A percentile compares a stretch with the other conserved stretches of the same genome.
phyloP scores from a whole-genome alignment of 2,329 filamentous ascomycete genomes.

The Aspergillus sp. region DNA sequence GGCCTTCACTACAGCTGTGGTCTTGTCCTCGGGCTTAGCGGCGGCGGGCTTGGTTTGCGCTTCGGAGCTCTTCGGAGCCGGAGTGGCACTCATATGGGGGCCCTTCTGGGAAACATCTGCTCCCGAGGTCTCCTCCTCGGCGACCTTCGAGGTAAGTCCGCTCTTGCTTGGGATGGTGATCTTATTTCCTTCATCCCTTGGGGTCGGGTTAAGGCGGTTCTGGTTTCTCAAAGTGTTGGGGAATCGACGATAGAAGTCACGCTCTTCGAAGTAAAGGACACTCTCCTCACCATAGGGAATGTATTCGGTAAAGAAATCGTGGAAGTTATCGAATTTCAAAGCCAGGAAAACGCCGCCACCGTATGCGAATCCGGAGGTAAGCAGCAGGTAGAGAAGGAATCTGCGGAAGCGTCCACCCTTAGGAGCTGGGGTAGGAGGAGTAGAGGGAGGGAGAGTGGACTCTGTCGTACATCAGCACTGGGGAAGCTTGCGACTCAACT shows the following conservation, averaged over 20 bases:
- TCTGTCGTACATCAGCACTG: conserved; percentile 44
- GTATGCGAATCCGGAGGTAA: conserved; percentile 78
- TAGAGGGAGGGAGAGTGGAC: conserved; percentile 36
- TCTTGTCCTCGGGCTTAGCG: conserved; percentile 33
- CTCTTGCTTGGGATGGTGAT: conserved; percentile 84
- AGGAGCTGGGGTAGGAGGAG: conserved; percentile 55
- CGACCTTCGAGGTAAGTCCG: conserved; percentile 78
- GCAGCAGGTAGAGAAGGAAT: conserved; percentile 72
- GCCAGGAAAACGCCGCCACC: conserved; percentile 90
- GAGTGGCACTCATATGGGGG: conserved; percentile 50
- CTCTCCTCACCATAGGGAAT: conserved; percentile 91
- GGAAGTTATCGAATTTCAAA: conserved; percentile 93
- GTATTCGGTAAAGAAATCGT: conserved; percentile 98
- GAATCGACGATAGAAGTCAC: conserved; percentile 88
- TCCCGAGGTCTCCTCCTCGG: conserved; percentile 61
- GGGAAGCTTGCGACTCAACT: conserved; percentile 7
- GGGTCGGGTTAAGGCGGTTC: conserved; percentile 38
- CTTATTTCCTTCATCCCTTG: conserved; percentile 62
- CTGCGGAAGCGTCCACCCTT: conserved; percentile 74
- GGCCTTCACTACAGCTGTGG: conserved; percentile 30
- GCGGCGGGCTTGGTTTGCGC: conserved; percentile 30
- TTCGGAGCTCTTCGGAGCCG: conserved; percentile 30
- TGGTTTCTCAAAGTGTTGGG: conserved; percentile 56
- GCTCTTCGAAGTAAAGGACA: conserved; percentile 93
- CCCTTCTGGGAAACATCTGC: conserved; percentile 60